Conservation (phyloP, 202 grass and related monocot species). For the Carex sylvatica region DNA sequence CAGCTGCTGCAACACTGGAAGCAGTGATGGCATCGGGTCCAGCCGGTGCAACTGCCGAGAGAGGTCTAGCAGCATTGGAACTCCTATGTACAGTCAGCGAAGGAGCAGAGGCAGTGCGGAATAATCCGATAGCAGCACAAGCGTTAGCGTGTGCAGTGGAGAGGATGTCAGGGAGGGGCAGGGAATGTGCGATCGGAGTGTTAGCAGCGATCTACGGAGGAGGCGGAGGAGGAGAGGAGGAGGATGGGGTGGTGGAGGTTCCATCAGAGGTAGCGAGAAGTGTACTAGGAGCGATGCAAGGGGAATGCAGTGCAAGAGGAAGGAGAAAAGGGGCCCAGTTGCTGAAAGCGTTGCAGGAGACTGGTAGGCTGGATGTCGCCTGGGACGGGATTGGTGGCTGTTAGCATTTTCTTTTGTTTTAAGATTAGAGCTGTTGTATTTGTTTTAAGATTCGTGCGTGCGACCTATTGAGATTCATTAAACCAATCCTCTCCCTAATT, state of each 20-base stretch:
- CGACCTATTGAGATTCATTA: too few relatives aligned
- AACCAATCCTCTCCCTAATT: too few relatives aligned
- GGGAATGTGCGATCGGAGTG: slow-evolving; percentile 86
- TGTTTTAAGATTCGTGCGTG: too few relatives aligned
- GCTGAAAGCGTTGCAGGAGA: slow-evolving; percentile 65
- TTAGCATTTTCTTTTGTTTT: background rate
- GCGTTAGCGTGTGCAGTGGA: slow-evolving; percentile 56
- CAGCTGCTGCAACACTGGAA: slow-evolving; percentile 53
- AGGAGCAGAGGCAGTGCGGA: slow-evolving; percentile 42
- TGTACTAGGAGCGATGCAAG: slow-evolving; percentile 81
- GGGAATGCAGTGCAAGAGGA: slow-evolving; percentile 78
- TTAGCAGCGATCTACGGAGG: slow-evolving; percentile 57
- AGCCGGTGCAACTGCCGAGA: slow-evolving; percentile 57
- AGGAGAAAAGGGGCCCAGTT: slow-evolving; percentile 83
- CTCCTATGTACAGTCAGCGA: slow-evolving; percentile 65
- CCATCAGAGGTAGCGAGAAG: slow-evolving; percentile 71
- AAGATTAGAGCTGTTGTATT: too few relatives aligned
- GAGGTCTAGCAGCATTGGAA: slow-evolving; percentile 76
- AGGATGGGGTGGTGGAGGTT: slow-evolving; percentile 7
- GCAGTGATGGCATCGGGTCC: slow-evolving; percentile 60
- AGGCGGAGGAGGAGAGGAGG: background rate
- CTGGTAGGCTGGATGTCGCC: slow-evolving; percentile 65
- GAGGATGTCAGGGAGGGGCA: slow-evolving; percentile 48
- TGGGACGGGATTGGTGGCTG: slow-evolving; percentile 74
- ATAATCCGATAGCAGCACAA: slow-evolving; percentile 35